phyloP scores from a whole-genome alignment of 2,329 filamentous ascomycete genomes.

The Ophiostoma tasmaniense region DNA sequence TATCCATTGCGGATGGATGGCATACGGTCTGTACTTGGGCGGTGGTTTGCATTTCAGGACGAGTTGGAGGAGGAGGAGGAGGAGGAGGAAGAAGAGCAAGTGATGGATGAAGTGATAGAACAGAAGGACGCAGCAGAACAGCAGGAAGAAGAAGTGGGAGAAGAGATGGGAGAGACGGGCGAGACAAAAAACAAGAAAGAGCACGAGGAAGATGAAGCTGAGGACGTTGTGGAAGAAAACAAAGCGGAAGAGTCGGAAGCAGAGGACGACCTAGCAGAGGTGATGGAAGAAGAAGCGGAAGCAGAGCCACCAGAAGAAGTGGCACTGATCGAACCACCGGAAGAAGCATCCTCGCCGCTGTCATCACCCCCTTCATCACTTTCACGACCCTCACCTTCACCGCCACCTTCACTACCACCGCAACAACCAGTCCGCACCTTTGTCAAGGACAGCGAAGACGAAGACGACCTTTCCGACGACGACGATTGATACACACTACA shows the following conservation, averaged over 20 bases:
- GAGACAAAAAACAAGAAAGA: no score
- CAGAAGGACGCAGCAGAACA: slow-evolving; percentile 8
- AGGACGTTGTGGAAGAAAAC: neutral
- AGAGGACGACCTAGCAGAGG: no score
- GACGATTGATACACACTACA: neutral
- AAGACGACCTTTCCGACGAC: slow-evolving; percentile 10
- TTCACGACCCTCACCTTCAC: neutral
- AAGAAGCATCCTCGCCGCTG: neutral
- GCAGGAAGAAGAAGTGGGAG: neutral
- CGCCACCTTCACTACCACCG: neutral
- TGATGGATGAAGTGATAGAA: slow-evolving; percentile 29
- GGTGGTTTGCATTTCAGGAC: slow-evolving; percentile 54
- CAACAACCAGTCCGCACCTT: neutral
- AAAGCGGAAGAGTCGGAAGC: neutral
- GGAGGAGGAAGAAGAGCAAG: neutral
- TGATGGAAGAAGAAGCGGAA: neutral
- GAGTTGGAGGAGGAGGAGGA: neutral
- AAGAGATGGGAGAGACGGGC: neutral
- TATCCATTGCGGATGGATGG: slow-evolving; percentile 13
- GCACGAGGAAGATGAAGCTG: neutral
- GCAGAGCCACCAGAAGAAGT: neutral
- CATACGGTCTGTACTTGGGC: slow-evolving; percentile 47
- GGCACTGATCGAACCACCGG: neutral
- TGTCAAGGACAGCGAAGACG: slow-evolving; percentile 20
- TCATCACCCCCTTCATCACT: neutral